phyloP scores from a whole-genome alignment of 1,284 basidiomycete genomes.

The Moesziomyces sp. region DNA sequence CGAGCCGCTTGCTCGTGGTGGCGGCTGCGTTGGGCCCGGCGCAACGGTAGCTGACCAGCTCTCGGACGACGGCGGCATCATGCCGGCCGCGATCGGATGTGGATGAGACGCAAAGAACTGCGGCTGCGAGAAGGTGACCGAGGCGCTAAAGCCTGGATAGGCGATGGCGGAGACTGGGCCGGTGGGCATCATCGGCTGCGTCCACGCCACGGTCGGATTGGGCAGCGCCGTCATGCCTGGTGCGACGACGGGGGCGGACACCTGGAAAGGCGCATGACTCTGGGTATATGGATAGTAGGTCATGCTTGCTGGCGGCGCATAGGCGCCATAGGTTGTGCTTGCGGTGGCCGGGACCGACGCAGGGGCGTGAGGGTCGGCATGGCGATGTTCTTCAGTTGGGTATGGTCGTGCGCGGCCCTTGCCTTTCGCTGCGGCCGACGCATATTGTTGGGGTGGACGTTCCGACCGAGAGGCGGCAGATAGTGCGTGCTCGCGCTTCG shows the following conservation, averaged over 20 bases:
- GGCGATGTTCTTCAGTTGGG: neutral
- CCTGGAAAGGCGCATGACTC: slow-evolving; percentile 11
- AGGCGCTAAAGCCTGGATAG: slow-evolving; percentile 39
- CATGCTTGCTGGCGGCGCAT: slow-evolving; percentile 4
- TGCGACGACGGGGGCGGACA: slow-evolving; percentile 5
- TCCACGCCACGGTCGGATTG: slow-evolving; percentile 24
- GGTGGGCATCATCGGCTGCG: slow-evolving; percentile 25
- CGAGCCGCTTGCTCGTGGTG: neutral
- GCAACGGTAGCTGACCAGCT: neutral
- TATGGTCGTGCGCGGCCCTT: slow-evolving; percentile 15
- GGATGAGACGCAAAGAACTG: slow-evolving; percentile 35
- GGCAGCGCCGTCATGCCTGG: slow-evolving; percentile 14
- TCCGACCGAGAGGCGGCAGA: neutral
- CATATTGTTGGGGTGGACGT: neutral
- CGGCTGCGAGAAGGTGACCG: slow-evolving; percentile 37
- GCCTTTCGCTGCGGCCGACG: slow-evolving; percentile 18
- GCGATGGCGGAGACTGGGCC: slow-evolving; percentile 15
- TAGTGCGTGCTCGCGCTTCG: neutral
- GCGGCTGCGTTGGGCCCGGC: neutral
- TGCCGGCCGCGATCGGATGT: slow-evolving; percentile 7
- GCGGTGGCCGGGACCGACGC: neutral
- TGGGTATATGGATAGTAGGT: slow-evolving; percentile 28
- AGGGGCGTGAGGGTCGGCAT: neutral
- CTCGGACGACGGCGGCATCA: slow-evolving; percentile 4
- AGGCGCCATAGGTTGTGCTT: neutral